Percentiles rank a stretch among this genome's conserved stretches.
These are phyloP conservation scores for Prunus padus DNA, from an alignment of 306 rosid species.

Conservation along the genomic window DNA sequence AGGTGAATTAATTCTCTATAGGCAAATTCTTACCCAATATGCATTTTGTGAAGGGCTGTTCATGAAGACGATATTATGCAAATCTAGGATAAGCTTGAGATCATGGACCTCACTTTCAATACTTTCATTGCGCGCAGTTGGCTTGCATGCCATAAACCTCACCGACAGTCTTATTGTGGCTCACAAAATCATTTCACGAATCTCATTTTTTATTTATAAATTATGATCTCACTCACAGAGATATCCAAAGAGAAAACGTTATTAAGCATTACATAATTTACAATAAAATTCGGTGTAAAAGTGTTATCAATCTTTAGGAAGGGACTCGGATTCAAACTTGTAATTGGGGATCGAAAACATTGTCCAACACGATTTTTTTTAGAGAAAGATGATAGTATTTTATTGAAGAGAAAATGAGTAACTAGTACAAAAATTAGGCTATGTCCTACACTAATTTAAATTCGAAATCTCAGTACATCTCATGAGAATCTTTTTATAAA, in stretches of 20 bases:
- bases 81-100: slow-evolving; percentile 46
- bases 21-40: slow-evolving; percentile 8
- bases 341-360: too few relatives aligned
- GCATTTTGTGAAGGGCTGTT: slow-evolving; percentile 45
- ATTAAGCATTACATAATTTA: too few relatives aligned
- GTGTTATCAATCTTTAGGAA: not conserved
- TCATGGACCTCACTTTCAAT: slow-evolving; percentile 50
- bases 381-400: too few relatives aligned
- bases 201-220: not conserved
- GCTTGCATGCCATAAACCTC: slow-evolving; percentile 43
- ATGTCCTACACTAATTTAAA: too few relatives aligned
- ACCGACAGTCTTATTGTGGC: slow-evolving; percentile 16
- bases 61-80: slow-evolving; percentile 29
- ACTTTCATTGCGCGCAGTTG: slow-evolving; percentile 50
- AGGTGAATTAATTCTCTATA: not conserved
- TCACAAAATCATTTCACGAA: slow-evolving; percentile 39
- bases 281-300: too few relatives aligned
- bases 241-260: slow-evolving; percentile 7
- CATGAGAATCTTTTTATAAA: too few relatives aligned
- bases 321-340: too few relatives aligned
- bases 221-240: slow-evolving; percentile 27
- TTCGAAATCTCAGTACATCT: too few relatives aligned
- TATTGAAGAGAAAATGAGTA: too few relatives aligned
- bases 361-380: too few relatives aligned
- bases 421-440: too few relatives aligned